Percentiles rank a stretch among this genome's conserved stretches.
These are phyloP conservation scores for Amniculicola lignicola DNA, from an alignment of 495 filamentous ascomycete genomes.

Conservation along the genomic window DNA sequence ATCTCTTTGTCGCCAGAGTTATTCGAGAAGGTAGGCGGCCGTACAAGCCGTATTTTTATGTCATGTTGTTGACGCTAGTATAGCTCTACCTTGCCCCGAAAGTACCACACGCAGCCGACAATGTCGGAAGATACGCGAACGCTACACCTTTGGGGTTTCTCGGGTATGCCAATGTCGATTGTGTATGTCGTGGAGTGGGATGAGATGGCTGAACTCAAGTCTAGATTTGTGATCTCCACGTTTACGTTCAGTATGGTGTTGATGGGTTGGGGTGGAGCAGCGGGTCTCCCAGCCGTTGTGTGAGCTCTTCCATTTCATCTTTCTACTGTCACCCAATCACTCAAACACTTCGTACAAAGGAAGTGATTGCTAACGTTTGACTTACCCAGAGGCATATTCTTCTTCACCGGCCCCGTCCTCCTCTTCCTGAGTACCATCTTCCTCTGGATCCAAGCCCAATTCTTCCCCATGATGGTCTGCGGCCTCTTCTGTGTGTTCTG, in stretches of 20 bases:
- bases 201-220: background rate
- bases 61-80: background rate
- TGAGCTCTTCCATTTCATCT: too few relatives aligned
- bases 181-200: background rate
- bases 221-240: slow-evolving; percentile 48
- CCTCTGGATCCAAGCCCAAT: slow-evolving; percentile 54
- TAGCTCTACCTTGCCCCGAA: slow-evolving; percentile 56
- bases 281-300: slow-evolving; percentile 48
- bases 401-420: slow-evolving; percentile 53
- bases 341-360: too few relatives aligned
- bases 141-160: slow-evolving; percentile 48
- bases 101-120: slow-evolving; percentile 49
- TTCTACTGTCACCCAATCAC: background rate
- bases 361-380: slow-evolving; percentile 42
- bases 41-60: background rate
- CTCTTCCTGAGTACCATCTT: slow-evolving; percentile 49
- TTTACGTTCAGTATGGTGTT: slow-evolving; percentile 44
- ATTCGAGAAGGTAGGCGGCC: slow-evolving; percentile 51
- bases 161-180: slow-evolving; percentile 36
- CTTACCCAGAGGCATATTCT: slow-evolving; percentile 52
- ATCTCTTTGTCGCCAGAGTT: slow-evolving; percentile 50
- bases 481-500: slow-evolving; percentile 57
- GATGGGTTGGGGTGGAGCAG: slow-evolving; percentile 57
- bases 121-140: slow-evolving; percentile 53
- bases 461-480: slow-evolving; percentile 57